A percentile compares a stretch with the other conserved stretches of the same genome.
Conservation (phyloP, 1,284 basidiomycete species). For the Phylloboletellus chloephorus region DNA sequence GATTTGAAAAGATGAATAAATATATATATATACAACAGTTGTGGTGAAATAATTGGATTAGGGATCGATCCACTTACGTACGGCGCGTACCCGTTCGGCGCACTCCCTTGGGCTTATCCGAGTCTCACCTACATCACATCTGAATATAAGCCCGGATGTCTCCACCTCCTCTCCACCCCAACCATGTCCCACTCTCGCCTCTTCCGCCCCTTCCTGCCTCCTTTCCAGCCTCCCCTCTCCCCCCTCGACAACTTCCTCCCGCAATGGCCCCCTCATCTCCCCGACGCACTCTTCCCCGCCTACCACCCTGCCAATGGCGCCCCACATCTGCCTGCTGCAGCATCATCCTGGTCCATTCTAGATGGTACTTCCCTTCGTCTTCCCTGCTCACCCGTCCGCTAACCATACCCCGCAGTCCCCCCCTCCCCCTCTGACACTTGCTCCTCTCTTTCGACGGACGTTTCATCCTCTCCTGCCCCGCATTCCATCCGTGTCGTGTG, state of each 20-base stretch:
- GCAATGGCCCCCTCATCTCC: not conserved
- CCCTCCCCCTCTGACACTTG: slow-evolving; percentile 42
- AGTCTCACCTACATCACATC: slow-evolving; percentile 4
- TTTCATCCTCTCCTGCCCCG: slow-evolving; percentile 22
- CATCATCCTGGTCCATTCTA: no score
- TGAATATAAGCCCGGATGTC: slow-evolving; percentile 3
- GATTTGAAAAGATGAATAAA: not conserved
- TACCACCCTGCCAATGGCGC: not conserved
- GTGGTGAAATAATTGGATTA: not conserved
- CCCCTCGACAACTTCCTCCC: slow-evolving; percentile 24
- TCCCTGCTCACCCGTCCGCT: not conserved
- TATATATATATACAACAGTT: no score
- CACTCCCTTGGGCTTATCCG: slow-evolving; percentile 9
- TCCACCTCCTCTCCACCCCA: not conserved
- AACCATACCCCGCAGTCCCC: slow-evolving; percentile 27
- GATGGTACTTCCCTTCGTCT: not conserved
- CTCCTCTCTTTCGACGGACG: slow-evolving; percentile 19
- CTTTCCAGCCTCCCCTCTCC: slow-evolving; percentile 15
- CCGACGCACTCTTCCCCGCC: not conserved
- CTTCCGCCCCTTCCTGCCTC: not conserved
- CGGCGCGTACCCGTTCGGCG: slow-evolving; percentile 12
- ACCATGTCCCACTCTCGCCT: not conserved
- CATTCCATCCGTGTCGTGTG: slow-evolving; percentile 45
- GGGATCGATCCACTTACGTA: slow-evolving; percentile 24
- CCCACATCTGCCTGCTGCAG: not conserved